Evolutionary conservation across 352 stramenopile species (phyloP), one percentile per base, ranked within the genome.

Genomic region (Plasmopara viticola): DNA sequence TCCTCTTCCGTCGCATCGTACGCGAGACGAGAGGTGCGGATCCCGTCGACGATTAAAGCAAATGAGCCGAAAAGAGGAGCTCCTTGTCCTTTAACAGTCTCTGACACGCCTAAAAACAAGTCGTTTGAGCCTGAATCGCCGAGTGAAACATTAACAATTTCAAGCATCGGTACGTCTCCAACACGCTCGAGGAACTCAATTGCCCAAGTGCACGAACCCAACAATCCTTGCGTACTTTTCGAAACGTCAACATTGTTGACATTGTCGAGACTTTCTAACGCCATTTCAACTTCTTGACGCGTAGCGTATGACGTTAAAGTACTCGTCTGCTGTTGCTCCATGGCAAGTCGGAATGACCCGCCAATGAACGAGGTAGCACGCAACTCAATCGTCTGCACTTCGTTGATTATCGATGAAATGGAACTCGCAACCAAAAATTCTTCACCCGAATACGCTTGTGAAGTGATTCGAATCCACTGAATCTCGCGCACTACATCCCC

Each of bases 141-240:
- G 0, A 88, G 53, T 8, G 68, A 74, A 7, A 81, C 28, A 30
- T 78, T 82, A 3, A 51, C 49, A 9, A 85, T 34, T 17, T 58
- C 38, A 31, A 90, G 46, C 40, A 75, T 55, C 0, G 70, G 66
- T 7, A 85, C 44, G 56, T 90, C 73, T 10, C 78, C 79, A 8
- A 53, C 66, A 9, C 77, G 60, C 0, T 81, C 61, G 2, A 71
- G 50, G 31, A 93, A 93, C 6, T 70, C 67, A 33, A 93, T 61
- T 9, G 66, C 51, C 78, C 79, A 93, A 7, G 63, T 71, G 44
- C 66, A 85, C 5, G 73, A 74, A 0, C 75, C 73, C 9, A 61
- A 44, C 6, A 41, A 44, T 18, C 75, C 64, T 14, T 44, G 60
- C 4, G 55, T 61, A 0, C 54, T 69, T 30, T 70, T 74, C 0